phyloP scores from a whole-genome alignment of 257 asterid genomes.

The Solanum habrochaites region DNA sequence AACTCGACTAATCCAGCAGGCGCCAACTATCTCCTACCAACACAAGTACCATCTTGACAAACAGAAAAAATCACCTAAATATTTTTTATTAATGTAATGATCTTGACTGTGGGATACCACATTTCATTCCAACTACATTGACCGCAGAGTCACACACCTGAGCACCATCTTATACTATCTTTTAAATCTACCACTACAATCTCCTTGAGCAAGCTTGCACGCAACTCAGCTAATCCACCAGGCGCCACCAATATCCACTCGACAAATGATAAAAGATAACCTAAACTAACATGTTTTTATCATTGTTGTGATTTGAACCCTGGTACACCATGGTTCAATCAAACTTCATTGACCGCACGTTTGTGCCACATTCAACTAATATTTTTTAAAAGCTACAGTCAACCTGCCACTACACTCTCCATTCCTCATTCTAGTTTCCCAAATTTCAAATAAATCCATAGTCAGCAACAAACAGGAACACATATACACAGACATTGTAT shows the following conservation, averaged over 20 bases:
- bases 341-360: neutral
- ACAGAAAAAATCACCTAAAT: fast-evolving
- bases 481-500: neutral
- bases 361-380: neutral
- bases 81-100: neutral
- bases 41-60: neutral
- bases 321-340: neutral
- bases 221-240: neutral
- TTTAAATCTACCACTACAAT: neutral
- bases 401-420: neutral
- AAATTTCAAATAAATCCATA: neutral
- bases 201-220: neutral
- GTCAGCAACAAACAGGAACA: neutral
- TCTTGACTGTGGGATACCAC: neutral
- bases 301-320: neutral
- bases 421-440: neutral
- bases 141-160: neutral
- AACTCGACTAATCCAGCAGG: neutral
- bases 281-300: neutral
- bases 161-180: neutral
- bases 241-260: neutral
- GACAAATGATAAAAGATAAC: neutral
- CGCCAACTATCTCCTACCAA: neutral
- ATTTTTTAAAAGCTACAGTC: fast-evolving
- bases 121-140: neutral